phyloP scores from a whole-genome alignment of 2,329 filamentous ascomycete species.

The Nemania serpens region DNA sequence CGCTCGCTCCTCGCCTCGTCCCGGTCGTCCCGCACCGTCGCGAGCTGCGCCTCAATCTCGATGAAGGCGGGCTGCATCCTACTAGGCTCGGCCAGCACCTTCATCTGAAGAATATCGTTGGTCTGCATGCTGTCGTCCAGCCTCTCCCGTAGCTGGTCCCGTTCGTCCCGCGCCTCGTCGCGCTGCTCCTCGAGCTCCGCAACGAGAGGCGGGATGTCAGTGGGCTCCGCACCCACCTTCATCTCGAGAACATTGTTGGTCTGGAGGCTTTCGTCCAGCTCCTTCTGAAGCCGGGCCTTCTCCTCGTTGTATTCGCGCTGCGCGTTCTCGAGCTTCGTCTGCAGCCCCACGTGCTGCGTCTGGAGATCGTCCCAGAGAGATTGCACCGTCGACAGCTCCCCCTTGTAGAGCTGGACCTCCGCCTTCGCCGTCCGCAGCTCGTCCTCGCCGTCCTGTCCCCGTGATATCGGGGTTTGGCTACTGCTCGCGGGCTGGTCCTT shows the following conservation, averaged over 20 bases:
- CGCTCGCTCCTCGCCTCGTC: not conserved
- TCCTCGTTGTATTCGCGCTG: not conserved
- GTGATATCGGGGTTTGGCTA: too few relatives aligned
- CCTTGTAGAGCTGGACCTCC: constrained; percentile 1
- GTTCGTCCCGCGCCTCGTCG: too few relatives aligned
- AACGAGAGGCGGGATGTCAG: too few relatives aligned
- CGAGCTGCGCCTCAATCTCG: constrained; percentile 7
- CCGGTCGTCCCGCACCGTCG: not conserved
- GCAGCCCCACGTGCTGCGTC: not conserved
- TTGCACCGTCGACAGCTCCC: constrained; percentile 6
- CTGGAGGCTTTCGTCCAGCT: not conserved
- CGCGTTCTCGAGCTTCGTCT: not conserved
- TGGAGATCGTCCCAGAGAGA: constrained; percentile 11
- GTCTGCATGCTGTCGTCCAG: not conserved
- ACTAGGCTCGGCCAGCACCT: constrained; percentile 5
- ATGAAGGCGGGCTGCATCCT: constrained; percentile 8
- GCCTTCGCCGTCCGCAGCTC: not conserved
- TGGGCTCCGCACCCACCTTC: too few relatives aligned
- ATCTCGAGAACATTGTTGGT: too few relatives aligned
- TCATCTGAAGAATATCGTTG: constrained; percentile 9
- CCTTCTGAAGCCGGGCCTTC: not conserved
- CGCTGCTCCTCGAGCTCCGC: too few relatives aligned
- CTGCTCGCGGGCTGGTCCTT: too few relatives aligned
- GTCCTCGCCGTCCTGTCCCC: not conserved
- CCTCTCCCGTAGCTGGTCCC: too few relatives aligned